Base-by-base conservation (phyloP, 805 yeast species). In the Lipomyces yamadae region DNA sequence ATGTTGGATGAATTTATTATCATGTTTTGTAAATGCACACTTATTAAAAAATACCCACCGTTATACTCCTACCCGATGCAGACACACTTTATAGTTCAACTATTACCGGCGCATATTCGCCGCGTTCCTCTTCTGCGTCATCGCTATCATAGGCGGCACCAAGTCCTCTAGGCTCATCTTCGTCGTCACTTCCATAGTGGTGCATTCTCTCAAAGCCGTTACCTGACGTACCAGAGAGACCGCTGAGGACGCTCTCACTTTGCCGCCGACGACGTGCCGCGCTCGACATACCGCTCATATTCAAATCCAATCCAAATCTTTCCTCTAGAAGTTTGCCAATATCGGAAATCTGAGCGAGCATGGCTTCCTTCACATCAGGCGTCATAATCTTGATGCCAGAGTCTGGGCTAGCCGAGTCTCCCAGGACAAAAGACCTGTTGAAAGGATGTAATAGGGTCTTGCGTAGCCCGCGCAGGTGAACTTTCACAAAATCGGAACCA, bases 161-260 rank as follows among this genome's bases (percentile, higher is more conserved):
- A 45, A 59, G 39, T n/a, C 58, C 61, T 5, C n/a, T 7, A 18
- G 53, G 33, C 7, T 8, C 59, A 35, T 33, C 60, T 65, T 72
- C 32, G 70, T 52, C 60, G 56, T 66, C 61, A 69, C 55, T 30
- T 69, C 77, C 65, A 72, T 75, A 52, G 70, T 68, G n/a, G 66
- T 74, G 66, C 70, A 75, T 37, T 72, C 75, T 34, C 53, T 61
- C 67, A 71, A 72, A 61, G 69, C 77, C 29, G 68, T 70, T 50
- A 15, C 33, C 33, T 8, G 53, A 29, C 6, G 64, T 52, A 13
- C 64, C 67, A 13, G 62, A 48, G 30, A 64, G 35, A 10, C 18
- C 42, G 10, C 56, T 58, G 10, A 64, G 61, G 13, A 52, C n/a
- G 24, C 60, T 57, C 8, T 60, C 42, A 15, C 52, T 35, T 30